Base-by-base conservation (phyloP, 371 early-diverging fungal species). In the Mortierella sp. region DNA sequence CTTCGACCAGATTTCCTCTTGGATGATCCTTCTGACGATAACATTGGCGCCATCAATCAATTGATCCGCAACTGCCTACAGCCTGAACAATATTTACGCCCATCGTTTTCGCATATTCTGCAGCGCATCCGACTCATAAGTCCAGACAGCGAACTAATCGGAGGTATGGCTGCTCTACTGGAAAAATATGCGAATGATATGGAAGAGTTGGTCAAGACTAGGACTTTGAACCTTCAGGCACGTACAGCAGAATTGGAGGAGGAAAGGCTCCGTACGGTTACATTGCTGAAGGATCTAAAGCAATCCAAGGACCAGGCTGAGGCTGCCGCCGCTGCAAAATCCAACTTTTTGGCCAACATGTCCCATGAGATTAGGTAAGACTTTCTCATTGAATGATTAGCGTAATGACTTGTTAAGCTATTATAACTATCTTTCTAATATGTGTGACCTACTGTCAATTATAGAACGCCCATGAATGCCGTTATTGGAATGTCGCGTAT, bases 401-500 rank as follows among this genome's bases (percentile, higher is more conserved):
- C n/a, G n/a, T n/a, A n/a, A n/a, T n/a, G n/a, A n/a, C n/a, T n/a
- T n/a, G n/a, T n/a, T n/a, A n/a, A n/a, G n/a, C n/a, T n/a, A n/a
- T n/a, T n/a, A n/a, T n/a, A n/a, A n/a, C n/a, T n/a, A n/a, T n/a
- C 2, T 49, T 29, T 42, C n/a, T 4, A 26, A 43, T 2, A 23
- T 13, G 40, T 7, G 3, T 10, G 15, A 3, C 34, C 31, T 54
- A 17, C 47, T 22, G 29, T 13, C 19, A 29, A 6, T 43, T 23
- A 15, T 74, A 75, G 88, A 8, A 88, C 87, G 1, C 86, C 87
- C 19, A 82, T 87, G 84, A 86, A 86, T 40, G 89, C 86, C 0
- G 90, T 91, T 51, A 90, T 90, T 19, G 92, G 92, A 31, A 89
- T 89, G 89, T 85, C 89, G 19, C 87, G 88, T 43, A 89, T 91